Evolutionary conservation across 768 basidiomycete species (phyloP), one percentile per base, ranked within the genome.

Genomic region (Leccinum disarticulatum): DNA sequence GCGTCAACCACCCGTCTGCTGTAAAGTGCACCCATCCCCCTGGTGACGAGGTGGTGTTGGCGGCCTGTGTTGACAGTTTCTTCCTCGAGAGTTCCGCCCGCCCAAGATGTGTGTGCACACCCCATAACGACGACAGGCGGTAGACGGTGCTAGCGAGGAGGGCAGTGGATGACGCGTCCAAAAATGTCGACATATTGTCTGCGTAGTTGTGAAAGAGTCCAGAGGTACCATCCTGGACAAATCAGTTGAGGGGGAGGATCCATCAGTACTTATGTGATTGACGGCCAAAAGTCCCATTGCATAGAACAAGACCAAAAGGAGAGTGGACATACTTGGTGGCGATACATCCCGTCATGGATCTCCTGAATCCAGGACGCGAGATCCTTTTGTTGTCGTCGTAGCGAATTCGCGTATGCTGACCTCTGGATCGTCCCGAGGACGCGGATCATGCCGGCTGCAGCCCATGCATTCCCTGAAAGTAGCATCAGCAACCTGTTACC

Each of bases 401-500:
- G 71, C 7, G 73, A 68, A 31, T 75, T 75, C 1, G 80, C 76
- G 61, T 77, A 91, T 52, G 80, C 74, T 0, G 90, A 90, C 33
- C 82, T 75, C 63, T 82, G 77, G 58, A 93, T 87, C 1, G 91
- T 93, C 2, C 83, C 86, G 1, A 90, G 77, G 3, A 95, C 93
- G 6, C 93, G 86, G 10, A 91, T 77, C 82, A 93, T 93, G 1
- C 94, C 93, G 17, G 86, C 88, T 0, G 91, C 91, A 0, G 90
- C 94, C 94, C 94, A 96, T 3, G 78, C 93, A 58, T 95, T 94
- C 0, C 93, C 93, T 89, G 52, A 4, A 11, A 43, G 4, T n/a
- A 33, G 10, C 9, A 43, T 43, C n/a, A 43, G n/a, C 0, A 43
- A n/a, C 10, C 10, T 11, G n/a, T 43, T 43, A 19, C 6, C 11